These are phyloP conservation scores for Parastagonospora avenae DNA, from an alignment of 2,329 filamentous ascomycete species.

Conservation along the genomic window DNA sequence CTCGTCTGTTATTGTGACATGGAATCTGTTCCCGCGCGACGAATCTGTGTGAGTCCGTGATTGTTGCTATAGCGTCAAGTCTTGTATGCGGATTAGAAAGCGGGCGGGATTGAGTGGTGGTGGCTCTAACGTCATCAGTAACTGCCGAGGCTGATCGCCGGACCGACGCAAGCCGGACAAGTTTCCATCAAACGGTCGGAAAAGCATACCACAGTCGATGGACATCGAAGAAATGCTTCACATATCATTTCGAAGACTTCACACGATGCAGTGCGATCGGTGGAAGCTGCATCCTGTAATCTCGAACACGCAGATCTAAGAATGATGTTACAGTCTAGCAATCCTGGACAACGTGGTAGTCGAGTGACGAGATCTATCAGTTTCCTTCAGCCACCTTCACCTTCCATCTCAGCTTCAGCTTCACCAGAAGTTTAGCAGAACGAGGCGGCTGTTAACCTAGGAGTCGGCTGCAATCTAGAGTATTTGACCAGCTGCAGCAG, in stretches of 20 bases:
- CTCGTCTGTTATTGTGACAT: conserved; percentile 29
- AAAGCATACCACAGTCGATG: not conserved
- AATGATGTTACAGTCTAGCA: too few relatives aligned
- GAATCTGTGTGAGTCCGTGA: not conserved
- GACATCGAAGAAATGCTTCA: not conserved
- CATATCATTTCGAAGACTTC: not conserved
- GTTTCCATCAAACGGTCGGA: not conserved
- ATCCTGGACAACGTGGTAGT: too few relatives aligned
- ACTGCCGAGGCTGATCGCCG: conserved; percentile 1
- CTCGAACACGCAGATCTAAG: too few relatives aligned
- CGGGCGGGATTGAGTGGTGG: conserved; percentile 4
- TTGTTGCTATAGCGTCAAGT: conserved; percentile 1
- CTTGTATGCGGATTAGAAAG: conserved; percentile 14
- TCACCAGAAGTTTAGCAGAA: too few relatives aligned
- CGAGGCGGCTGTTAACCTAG: too few relatives aligned
- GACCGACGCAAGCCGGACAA: not conserved
- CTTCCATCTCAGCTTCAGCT: too few relatives aligned
- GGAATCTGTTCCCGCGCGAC: conserved; percentile 1
- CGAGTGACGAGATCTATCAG: too few relatives aligned
- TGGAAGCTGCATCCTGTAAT: too few relatives aligned
- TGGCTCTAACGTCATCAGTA: conserved; percentile 1
- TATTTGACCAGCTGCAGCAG: too few relatives aligned
- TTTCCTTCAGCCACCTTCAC: too few relatives aligned
- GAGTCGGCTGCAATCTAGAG: too few relatives aligned
- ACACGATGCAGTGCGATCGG: not conserved